Base-by-base conservation (phyloP, 345 rosid genomes). In the Rhizophora apiculata region DNA sequence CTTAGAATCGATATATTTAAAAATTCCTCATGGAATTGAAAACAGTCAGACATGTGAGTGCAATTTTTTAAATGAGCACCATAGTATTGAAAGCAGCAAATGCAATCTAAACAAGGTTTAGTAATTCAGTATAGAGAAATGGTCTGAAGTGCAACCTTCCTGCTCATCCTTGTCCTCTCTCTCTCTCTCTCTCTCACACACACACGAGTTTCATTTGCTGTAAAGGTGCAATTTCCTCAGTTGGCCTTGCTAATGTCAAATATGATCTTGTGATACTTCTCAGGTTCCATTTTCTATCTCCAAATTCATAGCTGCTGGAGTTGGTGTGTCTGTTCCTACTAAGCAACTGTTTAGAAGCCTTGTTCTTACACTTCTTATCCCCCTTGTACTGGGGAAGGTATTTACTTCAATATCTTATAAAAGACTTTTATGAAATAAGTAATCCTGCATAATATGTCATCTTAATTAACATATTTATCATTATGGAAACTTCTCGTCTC, bases 221-320 rank as follows among this genome's bases (percentile, higher is more conserved):
- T 8, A 6, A 15, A 19, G 7, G 55, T 68, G 63, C 24, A 59
- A 64, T 56, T 51, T 63, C 43, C 68, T 60, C 63, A 26, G 20
- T 73, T 74, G 29, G 1, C 36, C 10, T 27, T 60, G n/a, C 68
- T 57, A 46, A 58, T 27, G 10, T 48, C 29, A 63, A 55, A 36
- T 19, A 60, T 72, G 52, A 36, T 60, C 6, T 65, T 53, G 37
- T 18, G 21, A 37, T 39, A 32, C 56, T 74, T 76, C 72, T 61
- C 85, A 93, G 98, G 81, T 93, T 67, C 98, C 98, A 51, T 84
- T 93, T 78, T 91, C 94, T 68, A 84, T 93, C 85, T 80, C 97
- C 65, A 86, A 79, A 78, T 91, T 84, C 76, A 79, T 93, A 77
- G 97, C 96, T 60, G 85, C 70, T 64, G 98, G 96, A 79, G 87